A percentile compares a stretch with the other conserved stretches of the same genome.
phyloP scores from a whole-genome alignment of 2,329 filamentous ascomycete genomes.

The Cytospora mali region DNA sequence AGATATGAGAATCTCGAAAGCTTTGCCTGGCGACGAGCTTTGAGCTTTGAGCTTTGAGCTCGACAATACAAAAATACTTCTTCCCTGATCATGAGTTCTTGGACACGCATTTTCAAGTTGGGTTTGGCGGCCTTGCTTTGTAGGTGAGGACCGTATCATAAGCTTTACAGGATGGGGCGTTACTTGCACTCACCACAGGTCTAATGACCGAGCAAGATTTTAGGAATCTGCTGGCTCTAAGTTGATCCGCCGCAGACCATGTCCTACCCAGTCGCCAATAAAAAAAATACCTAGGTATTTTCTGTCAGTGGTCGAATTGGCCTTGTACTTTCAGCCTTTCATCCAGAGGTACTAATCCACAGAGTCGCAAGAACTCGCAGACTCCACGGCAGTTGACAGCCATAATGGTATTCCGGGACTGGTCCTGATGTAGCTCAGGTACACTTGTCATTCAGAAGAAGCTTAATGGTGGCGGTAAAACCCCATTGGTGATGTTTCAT shows the following conservation, averaged over 20 bases:
- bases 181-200: conserved; percentile 3
- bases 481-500: conserved; percentile 26
- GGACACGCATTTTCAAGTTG: not conserved
- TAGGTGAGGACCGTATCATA: not conserved
- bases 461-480: conserved; percentile 8
- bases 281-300: conserved; percentile 7
- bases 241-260: not conserved
- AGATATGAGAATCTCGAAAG: not conserved
- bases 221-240: conserved; percentile 6
- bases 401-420: not conserved
- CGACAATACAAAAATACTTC: conserved; percentile 18
- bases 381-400: not conserved
- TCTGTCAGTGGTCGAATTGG: not conserved
- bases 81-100: not conserved
- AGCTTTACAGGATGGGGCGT: not conserved
- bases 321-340: conserved; percentile 2
- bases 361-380: conserved; percentile 8
- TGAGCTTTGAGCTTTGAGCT: conserved; percentile 6
- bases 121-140: not conserved
- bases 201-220: conserved; percentile 13
- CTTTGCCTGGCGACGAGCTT: conserved; percentile 10
- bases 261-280: not conserved
- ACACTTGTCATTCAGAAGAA: not conserved
- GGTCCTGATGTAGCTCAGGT: conserved; percentile 21
- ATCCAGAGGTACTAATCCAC: conserved; percentile 1